Evolutionary conservation across 176 grass and related monocot species (phyloP), one percentile per base, ranked within the genome.

Genomic region (Hordeum marinum): DNA sequence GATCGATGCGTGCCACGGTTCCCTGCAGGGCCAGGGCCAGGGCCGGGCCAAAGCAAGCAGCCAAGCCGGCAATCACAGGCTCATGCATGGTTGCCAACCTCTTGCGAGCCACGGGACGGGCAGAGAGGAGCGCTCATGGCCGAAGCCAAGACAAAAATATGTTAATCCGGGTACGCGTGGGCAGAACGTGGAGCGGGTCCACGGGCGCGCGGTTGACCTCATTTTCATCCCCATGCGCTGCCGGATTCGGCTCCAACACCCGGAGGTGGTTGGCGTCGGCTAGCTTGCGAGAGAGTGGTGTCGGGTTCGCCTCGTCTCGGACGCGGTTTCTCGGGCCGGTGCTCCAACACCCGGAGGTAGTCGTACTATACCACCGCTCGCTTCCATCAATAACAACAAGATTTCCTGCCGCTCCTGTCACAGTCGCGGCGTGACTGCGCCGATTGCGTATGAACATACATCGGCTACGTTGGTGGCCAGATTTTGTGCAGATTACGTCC

Each of bases 311-410:
- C 46, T 50, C 46, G 46, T 15, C 15, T 10, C 43, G 10, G 73
- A 78, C 74, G 64, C 80, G 74, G n/a, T 78, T 77, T 87, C 31
- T 63, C 68, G 12, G 65, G 72, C 52, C 26, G 64, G 48, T 60
- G 25, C 15, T 17, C 46, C 46, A 11, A 13, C 15, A 34, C 48
- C 48, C 18, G 29, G 29, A 29, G 29, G 29, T 57, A 21, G 54
- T 57, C 18, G 0, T 57, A 21, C 18, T 57, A 18, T 57, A 0
- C 46, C 8, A 0, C 46, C 8, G 18, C 54, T 20, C 0, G 54
- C 20, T 2, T 57, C 7, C 7, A 57, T 57, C 54, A 20, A 21
- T 18, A 21, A 21, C 54, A 57, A 77, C 9, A 37, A 36, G 32
- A 17, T 61, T 39, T 59, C 3, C 3, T 5, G 4, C 25, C 32